phyloP scores from a whole-genome alignment of 164 flowering plant species.

The Magnolia sinica region DNA sequence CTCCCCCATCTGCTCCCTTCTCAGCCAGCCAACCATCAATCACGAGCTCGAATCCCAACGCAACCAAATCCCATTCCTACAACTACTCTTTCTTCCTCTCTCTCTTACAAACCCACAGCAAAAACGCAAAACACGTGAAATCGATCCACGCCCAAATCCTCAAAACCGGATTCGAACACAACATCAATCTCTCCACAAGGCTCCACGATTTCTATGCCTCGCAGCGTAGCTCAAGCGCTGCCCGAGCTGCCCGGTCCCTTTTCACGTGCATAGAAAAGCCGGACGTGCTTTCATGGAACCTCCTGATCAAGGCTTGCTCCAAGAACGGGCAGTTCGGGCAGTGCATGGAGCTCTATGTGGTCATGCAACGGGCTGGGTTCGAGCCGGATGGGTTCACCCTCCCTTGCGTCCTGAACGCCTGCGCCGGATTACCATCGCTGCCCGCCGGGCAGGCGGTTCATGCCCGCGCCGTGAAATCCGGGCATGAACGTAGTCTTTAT shows the following conservation, averaged over 20 bases:
- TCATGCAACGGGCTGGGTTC: conserved; percentile 41
- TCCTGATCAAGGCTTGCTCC: conserved; percentile 50
- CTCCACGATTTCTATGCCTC: conserved; percentile 52
- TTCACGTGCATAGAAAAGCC: conserved; percentile 46
- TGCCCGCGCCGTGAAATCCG: conserved; percentile 36
- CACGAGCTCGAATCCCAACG: not conserved
- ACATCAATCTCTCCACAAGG: conserved; percentile 59
- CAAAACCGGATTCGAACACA: conserved; percentile 45
- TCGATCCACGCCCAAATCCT: conserved; percentile 53
- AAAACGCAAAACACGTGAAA: conserved; percentile 31
- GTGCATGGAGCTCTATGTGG: conserved; percentile 37
- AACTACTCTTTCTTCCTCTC: conserved; percentile 7
- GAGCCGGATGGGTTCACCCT: conserved; percentile 49
- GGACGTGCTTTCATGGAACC: conserved; percentile 53
- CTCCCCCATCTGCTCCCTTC: not conserved
- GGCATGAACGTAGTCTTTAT: conserved; percentile 32
- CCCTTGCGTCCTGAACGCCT: conserved; percentile 58
- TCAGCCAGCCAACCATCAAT: not conserved
- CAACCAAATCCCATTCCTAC: not conserved
- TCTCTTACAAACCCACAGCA: not conserved
- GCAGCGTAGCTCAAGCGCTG: conserved; percentile 32
- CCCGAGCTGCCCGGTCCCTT: conserved; percentile 31
- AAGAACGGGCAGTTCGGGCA: conserved; percentile 53
- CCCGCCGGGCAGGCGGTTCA: conserved; percentile 46
- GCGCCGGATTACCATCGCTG: conserved; percentile 51